Evolutionary conservation across 2,329 filamentous ascomycete genomes (phyloP).

Genomic region (Mycosphaerella arachidis): DNA sequence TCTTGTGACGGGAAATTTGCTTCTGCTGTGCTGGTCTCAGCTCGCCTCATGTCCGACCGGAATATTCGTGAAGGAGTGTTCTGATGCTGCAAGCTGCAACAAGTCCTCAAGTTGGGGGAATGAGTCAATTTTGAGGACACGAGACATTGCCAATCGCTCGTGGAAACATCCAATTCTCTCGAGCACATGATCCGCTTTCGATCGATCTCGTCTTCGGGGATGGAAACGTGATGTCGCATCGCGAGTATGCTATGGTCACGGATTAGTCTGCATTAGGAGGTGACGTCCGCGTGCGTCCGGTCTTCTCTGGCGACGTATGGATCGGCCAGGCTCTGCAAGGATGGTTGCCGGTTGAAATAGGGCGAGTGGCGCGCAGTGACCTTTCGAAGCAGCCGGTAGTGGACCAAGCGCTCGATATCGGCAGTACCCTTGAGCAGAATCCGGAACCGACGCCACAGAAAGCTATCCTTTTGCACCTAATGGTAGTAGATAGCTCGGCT

Average conservation of each 20-base stretch:
- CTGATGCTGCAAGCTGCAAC: background rate
- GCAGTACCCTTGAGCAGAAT: too few relatives aligned
- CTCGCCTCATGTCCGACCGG: too few relatives aligned
- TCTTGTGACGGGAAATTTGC: too few relatives aligned
- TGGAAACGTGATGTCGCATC: background rate
- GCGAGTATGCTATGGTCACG: background rate
- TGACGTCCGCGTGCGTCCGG: background rate
- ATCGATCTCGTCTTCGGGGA: background rate
- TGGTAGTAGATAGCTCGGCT: too few relatives aligned
- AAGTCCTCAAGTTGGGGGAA: background rate
- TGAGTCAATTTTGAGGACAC: background rate
- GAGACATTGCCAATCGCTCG: background rate
- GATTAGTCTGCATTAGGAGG: background rate
- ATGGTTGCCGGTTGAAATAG: background rate
- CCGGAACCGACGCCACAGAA: too few relatives aligned
- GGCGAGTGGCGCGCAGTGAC: background rate
- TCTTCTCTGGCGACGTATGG: too few relatives aligned
- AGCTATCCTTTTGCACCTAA: too few relatives aligned
- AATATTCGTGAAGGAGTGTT: too few relatives aligned
- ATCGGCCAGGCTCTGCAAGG: background rate
- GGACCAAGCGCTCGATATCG: too few relatives aligned
- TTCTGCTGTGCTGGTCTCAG: too few relatives aligned
- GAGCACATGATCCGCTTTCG: too few relatives aligned
- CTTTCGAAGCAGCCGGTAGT: background rate
- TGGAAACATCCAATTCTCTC: background rate